Evolutionary conservation across 257 asterid genomes (phyloP).

Genomic region (Euphrasia confusa): DNA sequence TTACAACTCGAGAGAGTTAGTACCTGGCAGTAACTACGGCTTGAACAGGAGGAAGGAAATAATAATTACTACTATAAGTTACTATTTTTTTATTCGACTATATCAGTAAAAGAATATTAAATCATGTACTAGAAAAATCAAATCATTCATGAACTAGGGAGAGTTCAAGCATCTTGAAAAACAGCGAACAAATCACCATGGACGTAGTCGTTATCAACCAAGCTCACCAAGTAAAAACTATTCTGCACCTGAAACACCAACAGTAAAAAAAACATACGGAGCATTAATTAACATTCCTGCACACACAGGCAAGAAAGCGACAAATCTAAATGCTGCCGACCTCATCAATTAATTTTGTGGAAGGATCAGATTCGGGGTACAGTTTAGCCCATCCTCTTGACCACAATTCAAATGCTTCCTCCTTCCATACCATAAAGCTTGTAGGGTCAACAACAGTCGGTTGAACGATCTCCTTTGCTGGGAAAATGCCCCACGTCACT

Average conservation of each 20-base stretch:
- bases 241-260: conserved; percentile 52
- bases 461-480: conserved; percentile 85
- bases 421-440: conserved; percentile 89
- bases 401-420: conserved; percentile 92
- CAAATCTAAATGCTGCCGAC: conserved; percentile 31
- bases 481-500: conserved; percentile 95
- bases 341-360: conserved; percentile 72
- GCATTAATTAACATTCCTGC: not conserved
- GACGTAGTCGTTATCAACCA: conserved; percentile 83
- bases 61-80: not conserved
- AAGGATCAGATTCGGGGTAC: conserved; percentile 70
- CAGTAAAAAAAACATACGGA: not conserved
- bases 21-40: not conserved
- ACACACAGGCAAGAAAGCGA: not conserved
- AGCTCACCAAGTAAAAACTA: conserved; percentile 80
- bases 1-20: not conserved
- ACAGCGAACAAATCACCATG: conserved; percentile 73
- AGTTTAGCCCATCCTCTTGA: conserved; percentile 81
- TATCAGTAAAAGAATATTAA: not conserved
- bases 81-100: not conserved
- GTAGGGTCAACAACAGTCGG: conserved; percentile 90
- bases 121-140: conserved; percentile 2
- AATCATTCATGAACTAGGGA: not conserved
- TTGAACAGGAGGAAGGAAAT: not conserved
- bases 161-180: conserved; percentile 50